These are phyloP conservation scores for Hirsutella minnesotensis DNA, from an alignment of 2,329 filamentous ascomycete species.

Conservation along the genomic window DNA sequence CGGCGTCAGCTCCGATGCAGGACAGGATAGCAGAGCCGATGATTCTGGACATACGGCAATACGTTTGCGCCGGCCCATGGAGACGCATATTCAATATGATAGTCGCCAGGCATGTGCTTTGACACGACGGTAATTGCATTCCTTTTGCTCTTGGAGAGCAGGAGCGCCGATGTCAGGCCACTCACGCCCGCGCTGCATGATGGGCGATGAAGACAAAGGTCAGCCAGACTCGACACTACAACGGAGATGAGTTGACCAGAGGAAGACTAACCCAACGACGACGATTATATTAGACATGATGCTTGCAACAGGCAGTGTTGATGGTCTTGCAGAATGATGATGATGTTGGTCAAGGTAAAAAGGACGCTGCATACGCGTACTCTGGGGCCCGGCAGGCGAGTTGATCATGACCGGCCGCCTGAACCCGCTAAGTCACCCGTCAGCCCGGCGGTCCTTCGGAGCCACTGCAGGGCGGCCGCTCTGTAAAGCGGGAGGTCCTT, in stretches of 20 bases:
- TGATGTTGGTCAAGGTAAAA: neutral
- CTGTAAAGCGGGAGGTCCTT: too few species aligned
- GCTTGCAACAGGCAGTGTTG: neutral
- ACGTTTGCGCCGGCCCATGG: slow-evolving; percentile 83
- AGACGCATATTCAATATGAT: slow-evolving; percentile 81
- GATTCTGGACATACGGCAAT: slow-evolving; percentile 48
- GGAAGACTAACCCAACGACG: slow-evolving; percentile 20
- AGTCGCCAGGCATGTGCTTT: slow-evolving; percentile 90
- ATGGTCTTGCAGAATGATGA: neutral
- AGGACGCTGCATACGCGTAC: neutral
- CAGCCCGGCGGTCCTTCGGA: too few species aligned
- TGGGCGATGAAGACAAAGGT: neutral
- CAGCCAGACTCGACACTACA: neutral
- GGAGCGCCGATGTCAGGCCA: slow-evolving; percentile 37
- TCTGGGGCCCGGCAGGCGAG: too few species aligned
- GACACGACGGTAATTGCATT: slow-evolving; percentile 57
- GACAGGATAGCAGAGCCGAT: too few species aligned
- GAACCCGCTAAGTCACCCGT: too few species aligned
- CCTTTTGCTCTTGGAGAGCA: slow-evolving; percentile 30
- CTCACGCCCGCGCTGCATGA: slow-evolving; percentile 36
- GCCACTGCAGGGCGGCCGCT: too few species aligned
- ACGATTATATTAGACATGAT: slow-evolving; percentile 20
- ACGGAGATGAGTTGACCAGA: neutral
- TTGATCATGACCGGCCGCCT: too few species aligned
- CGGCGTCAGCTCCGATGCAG: neutral